Percentiles rank a stretch among this genome's conserved stretches.
Conservation (phyloP, 2,329 filamentous ascomycete species). For the Talaromyces sp. region DNA sequence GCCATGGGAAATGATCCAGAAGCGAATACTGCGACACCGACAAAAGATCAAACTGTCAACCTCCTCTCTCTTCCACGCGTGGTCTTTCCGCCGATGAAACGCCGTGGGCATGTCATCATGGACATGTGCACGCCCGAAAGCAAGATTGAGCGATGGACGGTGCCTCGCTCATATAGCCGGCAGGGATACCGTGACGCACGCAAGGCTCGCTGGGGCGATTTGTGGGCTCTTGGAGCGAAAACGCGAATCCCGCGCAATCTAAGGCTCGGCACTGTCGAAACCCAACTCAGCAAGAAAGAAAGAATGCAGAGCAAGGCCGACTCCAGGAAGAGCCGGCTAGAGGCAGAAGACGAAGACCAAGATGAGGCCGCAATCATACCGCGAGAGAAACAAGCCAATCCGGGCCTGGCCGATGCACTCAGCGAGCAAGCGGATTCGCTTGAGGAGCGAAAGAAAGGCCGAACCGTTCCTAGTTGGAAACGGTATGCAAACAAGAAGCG, state of each 20-base stretch:
- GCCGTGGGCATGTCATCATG: conserved; percentile 78
- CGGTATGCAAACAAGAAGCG: conserved; percentile 41
- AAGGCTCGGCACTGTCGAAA: conserved; percentile 49
- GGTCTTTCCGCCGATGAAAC: conserved; percentile 77
- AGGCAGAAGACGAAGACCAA: conserved; percentile 11
- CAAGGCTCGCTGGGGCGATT: conserved; percentile 84
- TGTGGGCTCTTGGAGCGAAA: conserved; percentile 94
- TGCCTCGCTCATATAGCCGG: conserved; percentile 73
- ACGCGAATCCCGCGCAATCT: conserved; percentile 62
- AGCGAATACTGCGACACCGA: conserved; percentile 4
- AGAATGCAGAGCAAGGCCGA: conserved; percentile 33
- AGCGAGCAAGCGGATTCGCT: conserved; percentile 12
- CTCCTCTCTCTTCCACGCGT: conserved; percentile 70
- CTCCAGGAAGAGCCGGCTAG: conserved; percentile 18
- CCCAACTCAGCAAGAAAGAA: conserved; percentile 36
- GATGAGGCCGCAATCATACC: not conserved
- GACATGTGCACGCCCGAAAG: conserved; percentile 87
- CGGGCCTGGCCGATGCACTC: conserved; percentile 4
- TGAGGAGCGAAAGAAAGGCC: conserved; percentile 25
- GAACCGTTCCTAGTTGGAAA: conserved; percentile 36
- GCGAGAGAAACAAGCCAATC: not conserved
- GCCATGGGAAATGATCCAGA: conserved; percentile 2
- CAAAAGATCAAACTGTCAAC: conserved; percentile 27
- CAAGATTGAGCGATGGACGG: conserved; percentile 86
- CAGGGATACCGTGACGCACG: conserved; percentile 87